phyloP scores from a whole-genome alignment of 257 asterid species.

The Solanum pennellii region DNA sequence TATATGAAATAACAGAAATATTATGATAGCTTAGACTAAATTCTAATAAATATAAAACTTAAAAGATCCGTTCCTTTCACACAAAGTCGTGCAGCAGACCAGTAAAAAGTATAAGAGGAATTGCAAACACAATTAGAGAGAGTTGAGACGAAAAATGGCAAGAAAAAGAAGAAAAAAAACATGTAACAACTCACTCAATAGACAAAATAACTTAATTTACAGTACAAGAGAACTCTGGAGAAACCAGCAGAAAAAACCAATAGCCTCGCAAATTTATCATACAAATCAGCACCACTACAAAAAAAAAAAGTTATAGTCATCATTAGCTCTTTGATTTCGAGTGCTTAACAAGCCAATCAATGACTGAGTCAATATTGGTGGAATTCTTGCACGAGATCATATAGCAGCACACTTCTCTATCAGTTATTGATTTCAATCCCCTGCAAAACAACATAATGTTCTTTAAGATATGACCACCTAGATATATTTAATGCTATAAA shows the following conservation, averaged over 20 bases:
- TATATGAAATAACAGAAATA: not conserved
- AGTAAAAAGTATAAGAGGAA: not conserved
- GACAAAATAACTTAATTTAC: slow-evolving; percentile 5
- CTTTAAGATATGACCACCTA: not conserved
- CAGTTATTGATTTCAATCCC: slow-evolving; percentile 71
- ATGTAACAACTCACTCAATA: slow-evolving; percentile 4
- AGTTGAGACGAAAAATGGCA: not conserved
- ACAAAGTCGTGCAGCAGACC: not conserved
- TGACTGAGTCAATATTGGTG: slow-evolving; percentile 86
- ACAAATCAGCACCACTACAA: slow-evolving; percentile 6
- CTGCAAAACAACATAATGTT: slow-evolving; percentile 25
- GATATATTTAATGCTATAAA: not conserved
- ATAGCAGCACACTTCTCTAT: slow-evolving; percentile 95
- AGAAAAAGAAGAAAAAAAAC: not conserved
- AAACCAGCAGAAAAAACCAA: not conserved
- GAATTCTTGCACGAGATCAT: slow-evolving; percentile 98
- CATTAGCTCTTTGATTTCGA: slow-evolving; percentile 81
- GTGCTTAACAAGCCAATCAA: slow-evolving; percentile 93
- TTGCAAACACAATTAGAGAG: not conserved
- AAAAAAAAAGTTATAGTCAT: not conserved
- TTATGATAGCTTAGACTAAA: not conserved
- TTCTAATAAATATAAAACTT: not conserved
- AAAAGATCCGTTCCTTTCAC: not conserved
- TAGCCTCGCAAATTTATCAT: slow-evolving; percentile 7
- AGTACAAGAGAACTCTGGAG: not conserved